A percentile compares a stretch with the other conserved stretches of the same genome.
These are phyloP conservation scores for Anaeromyces robustus DNA, from an alignment of 192 early-diverging fungal species.

Conservation along the genomic window DNA sequence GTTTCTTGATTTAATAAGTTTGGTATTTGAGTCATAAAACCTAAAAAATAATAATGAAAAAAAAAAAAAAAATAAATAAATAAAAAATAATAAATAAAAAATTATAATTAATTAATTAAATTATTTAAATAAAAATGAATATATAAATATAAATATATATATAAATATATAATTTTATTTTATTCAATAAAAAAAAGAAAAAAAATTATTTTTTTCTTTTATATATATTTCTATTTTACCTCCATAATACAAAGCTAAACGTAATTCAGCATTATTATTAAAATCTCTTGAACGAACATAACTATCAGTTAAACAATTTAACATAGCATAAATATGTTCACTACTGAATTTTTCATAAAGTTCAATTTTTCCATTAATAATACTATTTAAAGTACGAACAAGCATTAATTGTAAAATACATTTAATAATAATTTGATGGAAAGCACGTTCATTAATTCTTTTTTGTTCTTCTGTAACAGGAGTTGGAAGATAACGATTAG, in stretches of 20 bases:
- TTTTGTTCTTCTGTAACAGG: conserved; percentile 18
- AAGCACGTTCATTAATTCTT: conserved; percentile 26
- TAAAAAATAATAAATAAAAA: too few species aligned
- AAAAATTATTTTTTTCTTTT: too few species aligned
- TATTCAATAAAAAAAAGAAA: background rate
- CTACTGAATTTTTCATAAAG: conserved; percentile 39
- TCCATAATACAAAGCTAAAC: conserved; percentile 45
- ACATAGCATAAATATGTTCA: conserved; percentile 51
- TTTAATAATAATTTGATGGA: conserved; percentile 73
- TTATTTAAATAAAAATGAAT: too few species aligned
- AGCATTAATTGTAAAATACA: conserved; percentile 77
- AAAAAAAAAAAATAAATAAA: background rate
- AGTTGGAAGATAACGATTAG: background rate
- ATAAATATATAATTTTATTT: too few species aligned
- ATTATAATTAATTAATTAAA: too few species aligned
- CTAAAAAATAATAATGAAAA: conserved; percentile 5
- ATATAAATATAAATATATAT: too few species aligned
- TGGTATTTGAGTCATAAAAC: conserved; percentile 78
- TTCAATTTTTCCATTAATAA: conserved; percentile 27
- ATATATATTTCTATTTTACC: conserved; percentile 13
- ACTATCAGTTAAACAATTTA: conserved; percentile 63
- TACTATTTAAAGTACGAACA: conserved; percentile 77
- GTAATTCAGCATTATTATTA: conserved; percentile 58
- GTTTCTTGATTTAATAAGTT: conserved; percentile 88
- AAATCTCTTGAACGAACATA: conserved; percentile 70